Base-by-base conservation (phyloP, 2,329 filamentous ascomycete genomes). In the Penicillium italicum region DNA sequence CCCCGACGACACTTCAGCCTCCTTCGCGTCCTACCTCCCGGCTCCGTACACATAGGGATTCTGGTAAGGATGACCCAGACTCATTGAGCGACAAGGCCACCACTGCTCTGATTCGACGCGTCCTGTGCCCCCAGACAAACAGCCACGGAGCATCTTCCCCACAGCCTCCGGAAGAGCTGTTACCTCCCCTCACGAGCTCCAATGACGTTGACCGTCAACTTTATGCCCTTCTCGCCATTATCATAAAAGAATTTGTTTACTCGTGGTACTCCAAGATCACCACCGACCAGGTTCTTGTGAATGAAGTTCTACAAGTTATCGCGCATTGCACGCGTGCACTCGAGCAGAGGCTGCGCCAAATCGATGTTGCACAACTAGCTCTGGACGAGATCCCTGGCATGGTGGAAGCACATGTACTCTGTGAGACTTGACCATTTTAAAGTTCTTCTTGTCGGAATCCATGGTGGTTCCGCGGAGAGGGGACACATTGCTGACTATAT, bases 231-330 rank as follows among this genome's bases (percentile, higher is more conserved):
- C 86, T 99, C 58, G 89, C 94, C 50, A 88, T 97, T 56, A 85
- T 97, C 59, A 80, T 97, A 66, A 86, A 89, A 67, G 91, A 97
- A 62, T 96, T 91, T 71, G 89, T 99, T 36, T 87, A 94, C 72
- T 86, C 85, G 31, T 99, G 94, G 94, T 99, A 99, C 77, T 82
- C 80, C 62, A 93, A 88, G 72, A 94, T 99, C 72, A 97, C 93
- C 1, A 85, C 91, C 4, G 93, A 99, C 74, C 89, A 92, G 70
- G 82, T 85, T 12, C 95, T 99, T 69, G 86, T 94, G 57, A 87
- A 88, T 63, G 92, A 97, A 76, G 83, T 97, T 55, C 81, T 97
- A 51, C 90, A 91, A 68, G 87, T 96, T 62, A 89, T 97, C 67
- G 94, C 93, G 38, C 93, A 97, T 74, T 94, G 90, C 73, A 96